These are phyloP conservation scores for Hypoxylon sp. DNA, from an alignment of 2,329 filamentous ascomycete species.

Conservation along the genomic window DNA sequence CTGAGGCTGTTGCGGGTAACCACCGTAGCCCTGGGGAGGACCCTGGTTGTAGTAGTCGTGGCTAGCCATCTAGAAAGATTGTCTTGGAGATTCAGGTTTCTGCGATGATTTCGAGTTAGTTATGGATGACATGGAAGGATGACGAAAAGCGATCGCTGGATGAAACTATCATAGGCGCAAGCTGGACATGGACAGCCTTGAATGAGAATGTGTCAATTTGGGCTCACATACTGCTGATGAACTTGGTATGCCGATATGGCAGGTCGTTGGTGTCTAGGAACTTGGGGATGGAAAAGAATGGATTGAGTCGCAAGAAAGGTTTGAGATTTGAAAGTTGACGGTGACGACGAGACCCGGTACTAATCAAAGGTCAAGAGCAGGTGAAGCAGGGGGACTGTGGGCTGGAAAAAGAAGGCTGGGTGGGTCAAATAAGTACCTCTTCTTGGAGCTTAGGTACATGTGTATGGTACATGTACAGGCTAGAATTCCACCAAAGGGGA, in stretches of 20 bases:
- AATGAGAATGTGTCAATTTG: conserved; percentile 23
- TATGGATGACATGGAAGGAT: conserved; percentile 11
- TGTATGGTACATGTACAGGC: neutral
- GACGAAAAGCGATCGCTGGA: conserved; percentile 9
- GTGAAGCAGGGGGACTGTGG: neutral
- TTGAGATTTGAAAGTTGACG: conserved; percentile 23
- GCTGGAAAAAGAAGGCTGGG: conserved; percentile 17
- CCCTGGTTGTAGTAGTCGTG: conserved; percentile 51
- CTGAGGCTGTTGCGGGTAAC: conserved; percentile 58
- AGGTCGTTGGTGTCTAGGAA: conserved; percentile 1
- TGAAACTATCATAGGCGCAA: conserved; percentile 11
- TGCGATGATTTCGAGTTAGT: conserved; percentile 29
- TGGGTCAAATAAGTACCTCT: conserved; percentile 29
- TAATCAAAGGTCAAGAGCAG: conserved; percentile 31
- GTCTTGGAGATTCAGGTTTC: conserved; percentile 19
- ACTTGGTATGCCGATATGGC: conserved; percentile 7
- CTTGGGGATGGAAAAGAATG: conserved; percentile 13
- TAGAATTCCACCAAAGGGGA: neutral
- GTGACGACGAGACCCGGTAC: conserved; percentile 28
- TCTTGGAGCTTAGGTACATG: neutral
- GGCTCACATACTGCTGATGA: conserved; percentile 19
- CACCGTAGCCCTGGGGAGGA: conserved; percentile 49
- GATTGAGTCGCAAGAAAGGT: conserved; percentile 12
- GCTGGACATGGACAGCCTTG: conserved; percentile 17
- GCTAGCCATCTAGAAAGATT: conserved; percentile 47